Conservation (phyloP, 2,329 filamentous ascomycete species). For the Aureobasidium sp. region DNA sequence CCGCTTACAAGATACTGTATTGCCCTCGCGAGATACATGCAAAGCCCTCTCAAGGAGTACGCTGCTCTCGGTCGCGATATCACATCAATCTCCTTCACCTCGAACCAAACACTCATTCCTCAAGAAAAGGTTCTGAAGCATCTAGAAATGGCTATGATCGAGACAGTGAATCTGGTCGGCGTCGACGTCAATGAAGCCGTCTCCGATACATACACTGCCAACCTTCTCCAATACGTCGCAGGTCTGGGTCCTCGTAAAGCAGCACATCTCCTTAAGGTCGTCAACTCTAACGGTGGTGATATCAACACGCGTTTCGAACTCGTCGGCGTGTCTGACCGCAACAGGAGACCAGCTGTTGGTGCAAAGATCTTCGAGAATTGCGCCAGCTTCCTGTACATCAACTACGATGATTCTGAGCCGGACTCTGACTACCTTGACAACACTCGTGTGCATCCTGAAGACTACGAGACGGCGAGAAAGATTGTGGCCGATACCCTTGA, state of each 20-base stretch:
- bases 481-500: conserved; percentile 97
- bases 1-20: conserved; percentile 83
- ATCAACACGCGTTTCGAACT: conserved; percentile 81
- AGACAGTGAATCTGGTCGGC: conserved; percentile 95
- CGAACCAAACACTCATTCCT: conserved; percentile 80
- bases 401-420: conserved; percentile 74
- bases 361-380: conserved; percentile 95
- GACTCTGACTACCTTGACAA: conserved; percentile 90
- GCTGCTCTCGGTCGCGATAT: conserved; percentile 86
- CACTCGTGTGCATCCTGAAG: conserved; percentile 94
- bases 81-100: conserved; percentile 77
- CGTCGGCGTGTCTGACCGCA: conserved; percentile 71
- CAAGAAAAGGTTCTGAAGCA: conserved; percentile 80
- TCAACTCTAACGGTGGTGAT: conserved; percentile 82
- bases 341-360: conserved; percentile 55
- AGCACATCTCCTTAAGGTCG: conserved; percentile 74
- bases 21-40: conserved; percentile 81
- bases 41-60: conserved; percentile 95
- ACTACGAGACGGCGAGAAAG: conserved; percentile 95
- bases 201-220: conserved; percentile 71
- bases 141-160: conserved; percentile 93
- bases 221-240: conserved; percentile 82
- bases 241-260: conserved; percentile 91
- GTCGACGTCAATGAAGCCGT: conserved; percentile 93
- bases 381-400: conserved; percentile 87